Conservation (phyloP, 306 rosid genomes). For the Heteromeles arbutifolia region DNA sequence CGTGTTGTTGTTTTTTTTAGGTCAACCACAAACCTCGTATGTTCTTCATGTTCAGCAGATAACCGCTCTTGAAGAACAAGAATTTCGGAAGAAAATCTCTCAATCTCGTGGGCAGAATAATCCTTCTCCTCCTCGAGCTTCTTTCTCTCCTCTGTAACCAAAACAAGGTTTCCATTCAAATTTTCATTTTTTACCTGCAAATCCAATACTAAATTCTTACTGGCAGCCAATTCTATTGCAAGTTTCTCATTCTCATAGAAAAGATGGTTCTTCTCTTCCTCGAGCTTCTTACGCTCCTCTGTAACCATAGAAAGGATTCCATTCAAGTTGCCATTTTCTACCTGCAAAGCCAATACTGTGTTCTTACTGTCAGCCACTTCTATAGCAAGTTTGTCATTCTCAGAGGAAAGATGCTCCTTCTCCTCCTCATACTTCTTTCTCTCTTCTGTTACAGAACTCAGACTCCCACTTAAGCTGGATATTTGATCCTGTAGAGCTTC, state of each 20-base stretch:
- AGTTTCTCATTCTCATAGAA: constrained; percentile 45
- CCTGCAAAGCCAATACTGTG: constrained; percentile 37
- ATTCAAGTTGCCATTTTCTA: constrained; percentile 19
- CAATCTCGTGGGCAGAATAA: constrained; percentile 40
- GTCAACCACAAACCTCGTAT: constrained; percentile 42
- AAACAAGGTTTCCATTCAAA: constrained; percentile 44
- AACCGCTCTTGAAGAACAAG: constrained; percentile 45
- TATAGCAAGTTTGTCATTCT: constrained; percentile 15
- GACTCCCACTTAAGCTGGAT: constrained; percentile 39
- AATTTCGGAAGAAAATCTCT: constrained; percentile 42
- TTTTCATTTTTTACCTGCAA: constrained; percentile 46
- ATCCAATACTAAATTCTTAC: constrained; percentile 41
- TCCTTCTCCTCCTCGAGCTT: constrained; percentile 54
- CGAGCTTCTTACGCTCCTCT: constrained; percentile 43
- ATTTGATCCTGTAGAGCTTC: constrained; percentile 53
- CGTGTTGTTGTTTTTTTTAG: constrained; percentile 34
- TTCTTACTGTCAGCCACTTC: constrained; percentile 49
- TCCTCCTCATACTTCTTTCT: constrained; percentile 28
- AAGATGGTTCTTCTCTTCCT: constrained; percentile 32
- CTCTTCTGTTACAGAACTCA: constrained; percentile 51
- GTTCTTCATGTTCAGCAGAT: constrained; percentile 44
- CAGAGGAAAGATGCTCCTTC: neutral
- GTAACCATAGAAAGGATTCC: constrained; percentile 43
- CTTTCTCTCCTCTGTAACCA: constrained; percentile 42
- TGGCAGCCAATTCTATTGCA: constrained; percentile 40